phyloP scores from a whole-genome alignment of 345 rosid genomes.

The Iberis pinnata region DNA sequence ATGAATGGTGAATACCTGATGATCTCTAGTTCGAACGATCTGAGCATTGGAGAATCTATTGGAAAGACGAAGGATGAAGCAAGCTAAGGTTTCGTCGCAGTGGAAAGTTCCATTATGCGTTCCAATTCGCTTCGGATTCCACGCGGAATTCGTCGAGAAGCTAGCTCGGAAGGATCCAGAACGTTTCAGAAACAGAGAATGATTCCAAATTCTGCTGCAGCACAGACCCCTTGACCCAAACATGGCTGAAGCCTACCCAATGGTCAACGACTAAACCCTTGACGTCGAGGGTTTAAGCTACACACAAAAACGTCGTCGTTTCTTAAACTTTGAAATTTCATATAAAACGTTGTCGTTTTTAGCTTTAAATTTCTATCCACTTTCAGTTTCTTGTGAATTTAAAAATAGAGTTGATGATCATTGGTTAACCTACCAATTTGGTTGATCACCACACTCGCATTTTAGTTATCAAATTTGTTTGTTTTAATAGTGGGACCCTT shows the following conservation, averaged over 20 bases:
- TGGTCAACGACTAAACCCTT: conserved; percentile 26
- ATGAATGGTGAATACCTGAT: too few relatives aligned
- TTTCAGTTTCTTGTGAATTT: neutral
- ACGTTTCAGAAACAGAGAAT: conserved; percentile 17
- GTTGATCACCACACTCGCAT: conserved; percentile 29
- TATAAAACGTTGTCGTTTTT: neutral
- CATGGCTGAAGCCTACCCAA: conserved; percentile 16
- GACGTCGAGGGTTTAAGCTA: conserved; percentile 12
- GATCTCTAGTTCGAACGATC: conserved; percentile 67
- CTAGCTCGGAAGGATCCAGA: conserved; percentile 21
- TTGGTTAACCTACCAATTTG: conserved; percentile 25
- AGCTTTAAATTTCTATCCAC: neutral
- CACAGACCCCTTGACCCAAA: conserved; percentile 17
- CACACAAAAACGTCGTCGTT: conserved; percentile 4
- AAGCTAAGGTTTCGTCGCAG: conserved; percentile 88
- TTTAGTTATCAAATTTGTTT: conserved; percentile 17
- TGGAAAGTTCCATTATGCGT: conserved; percentile 87
- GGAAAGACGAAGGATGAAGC: conserved; percentile 87
- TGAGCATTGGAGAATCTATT: conserved; percentile 55
- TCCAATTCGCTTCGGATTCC: conserved; percentile 79
- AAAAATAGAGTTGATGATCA: conserved; percentile 22
- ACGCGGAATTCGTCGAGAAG: conserved; percentile 26
- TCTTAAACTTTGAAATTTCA: neutral
- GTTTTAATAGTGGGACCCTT: neutral
- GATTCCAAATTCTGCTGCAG: conserved; percentile 21